Evolutionary conservation across 352 stramenopile species (phyloP).

Genomic region (Phytophthora cactorum): DNA sequence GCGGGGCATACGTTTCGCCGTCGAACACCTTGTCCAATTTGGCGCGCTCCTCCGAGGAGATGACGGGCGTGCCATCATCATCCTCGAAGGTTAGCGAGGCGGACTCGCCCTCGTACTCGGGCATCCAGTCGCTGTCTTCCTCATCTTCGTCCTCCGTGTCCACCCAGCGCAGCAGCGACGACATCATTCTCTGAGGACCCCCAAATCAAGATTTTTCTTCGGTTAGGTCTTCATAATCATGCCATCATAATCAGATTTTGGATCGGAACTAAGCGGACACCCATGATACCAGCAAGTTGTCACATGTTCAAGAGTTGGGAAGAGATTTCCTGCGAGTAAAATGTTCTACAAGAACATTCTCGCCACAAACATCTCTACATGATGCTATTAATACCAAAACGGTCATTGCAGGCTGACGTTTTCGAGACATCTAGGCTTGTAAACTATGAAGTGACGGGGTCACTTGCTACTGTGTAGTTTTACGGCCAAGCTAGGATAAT

Average conservation of each 20-base stretch:
- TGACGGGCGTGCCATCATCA: conserved; percentile 38
- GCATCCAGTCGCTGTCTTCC: conserved; percentile 37
- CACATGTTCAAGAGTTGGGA: too few relatives aligned
- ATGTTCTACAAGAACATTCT: too few relatives aligned
- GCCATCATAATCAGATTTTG: neutral
- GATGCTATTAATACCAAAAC: too few relatives aligned
- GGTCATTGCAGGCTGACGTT: too few relatives aligned
- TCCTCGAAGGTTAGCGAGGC: conserved; percentile 35
- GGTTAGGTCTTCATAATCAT: neutral
- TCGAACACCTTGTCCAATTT: conserved; percentile 73
- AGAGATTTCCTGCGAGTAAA: too few relatives aligned
- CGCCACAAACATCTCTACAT: too few relatives aligned
- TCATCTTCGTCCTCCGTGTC: conserved; percentile 37
- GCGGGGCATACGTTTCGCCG: conserved; percentile 63
- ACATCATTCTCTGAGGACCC: conserved; percentile 19
- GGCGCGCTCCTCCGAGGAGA: conserved; percentile 55
- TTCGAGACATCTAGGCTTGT: too few relatives aligned
- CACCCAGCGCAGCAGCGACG: conserved; percentile 34
- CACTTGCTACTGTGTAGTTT: too few relatives aligned
- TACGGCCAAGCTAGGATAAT: too few relatives aligned
- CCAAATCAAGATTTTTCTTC: neutral
- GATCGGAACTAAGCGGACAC: neutral
- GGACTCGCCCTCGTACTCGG: conserved; percentile 33
- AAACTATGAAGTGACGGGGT: too few relatives aligned
- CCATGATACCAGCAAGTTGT: too few relatives aligned